Conservation (phyloP, 2,329 filamentous ascomycete genomes). For the Xylariales sp. region DNA sequence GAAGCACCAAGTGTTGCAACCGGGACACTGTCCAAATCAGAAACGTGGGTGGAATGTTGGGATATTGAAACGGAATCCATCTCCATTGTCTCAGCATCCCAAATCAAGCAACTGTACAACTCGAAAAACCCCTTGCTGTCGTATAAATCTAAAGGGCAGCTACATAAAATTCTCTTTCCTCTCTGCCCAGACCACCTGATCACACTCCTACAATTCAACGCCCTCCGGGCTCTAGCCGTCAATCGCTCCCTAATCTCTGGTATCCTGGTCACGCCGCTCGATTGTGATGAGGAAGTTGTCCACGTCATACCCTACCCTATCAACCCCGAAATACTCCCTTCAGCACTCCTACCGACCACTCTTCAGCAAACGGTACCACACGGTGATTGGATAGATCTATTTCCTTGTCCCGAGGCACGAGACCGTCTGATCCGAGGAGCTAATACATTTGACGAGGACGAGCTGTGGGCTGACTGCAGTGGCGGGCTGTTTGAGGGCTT, state of each 20-base stretch:
- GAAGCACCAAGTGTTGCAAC: conserved; percentile 14
- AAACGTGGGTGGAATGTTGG: conserved; percentile 29
- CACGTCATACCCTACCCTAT: conserved; percentile 24
- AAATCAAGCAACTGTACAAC: conserved; percentile 25
- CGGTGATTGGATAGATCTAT: conserved; percentile 35
- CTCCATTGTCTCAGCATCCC: conserved; percentile 23
- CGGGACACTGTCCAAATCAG: conserved; percentile 18
- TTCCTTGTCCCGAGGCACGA: conserved; percentile 31
- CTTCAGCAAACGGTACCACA: conserved; percentile 34
- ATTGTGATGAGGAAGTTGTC: conserved; percentile 25
- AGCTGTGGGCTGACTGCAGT: conserved; percentile 36
- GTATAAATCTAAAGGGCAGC: conserved; percentile 15
- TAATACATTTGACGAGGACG: conserved; percentile 35
- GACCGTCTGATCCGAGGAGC: conserved; percentile 32
- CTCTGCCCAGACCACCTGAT: conserved; percentile 36
- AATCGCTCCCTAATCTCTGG: conserved; percentile 31
- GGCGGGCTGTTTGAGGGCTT: conserved; percentile 39
- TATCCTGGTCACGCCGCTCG: conserved; percentile 24
- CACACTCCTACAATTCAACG: conserved; percentile 36
- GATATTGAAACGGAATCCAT: conserved; percentile 25
- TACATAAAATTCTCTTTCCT: conserved; percentile 27
- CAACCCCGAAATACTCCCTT: conserved; percentile 22
- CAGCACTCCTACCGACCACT: conserved; percentile 29
- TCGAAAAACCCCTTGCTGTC: conserved; percentile 23
- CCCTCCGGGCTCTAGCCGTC: conserved; percentile 29